These are phyloP conservation scores for Coniochaeta sp. DNA, from an alignment of 2,329 filamentous ascomycete species.

Conservation along the genomic window DNA sequence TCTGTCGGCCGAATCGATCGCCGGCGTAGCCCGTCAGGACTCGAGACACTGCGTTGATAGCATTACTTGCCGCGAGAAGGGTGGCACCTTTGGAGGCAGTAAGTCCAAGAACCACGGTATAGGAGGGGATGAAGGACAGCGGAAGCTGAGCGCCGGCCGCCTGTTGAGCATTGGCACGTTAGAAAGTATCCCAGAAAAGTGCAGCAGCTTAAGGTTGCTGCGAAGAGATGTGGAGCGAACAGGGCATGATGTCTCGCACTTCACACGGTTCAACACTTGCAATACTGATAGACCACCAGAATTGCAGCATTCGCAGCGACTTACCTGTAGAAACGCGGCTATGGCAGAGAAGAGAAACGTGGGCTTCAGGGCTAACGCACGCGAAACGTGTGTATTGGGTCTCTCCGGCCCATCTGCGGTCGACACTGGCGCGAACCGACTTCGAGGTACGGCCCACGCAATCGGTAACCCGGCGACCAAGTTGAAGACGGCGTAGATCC, in stretches of 20 bases:
- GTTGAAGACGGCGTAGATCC: conserved; percentile 29
- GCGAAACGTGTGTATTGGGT: conserved; percentile 29
- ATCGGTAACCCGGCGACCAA: conserved; percentile 29
- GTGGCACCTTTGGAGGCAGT: conserved; percentile 31
- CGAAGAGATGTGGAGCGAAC: background rate
- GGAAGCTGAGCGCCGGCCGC: conserved; percentile 38
- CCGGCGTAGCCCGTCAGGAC: conserved; percentile 35
- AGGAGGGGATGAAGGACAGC: conserved; percentile 40
- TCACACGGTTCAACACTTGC: too few species aligned
- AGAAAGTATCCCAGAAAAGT: background rate
- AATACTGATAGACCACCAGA: too few species aligned
- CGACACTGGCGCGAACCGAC: conserved; percentile 24
- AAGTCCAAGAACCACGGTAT: conserved; percentile 35
- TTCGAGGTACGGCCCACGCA: conserved; percentile 29
- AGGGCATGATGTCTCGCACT: background rate
- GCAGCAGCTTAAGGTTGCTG: background rate
- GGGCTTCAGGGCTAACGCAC: conserved; percentile 26
- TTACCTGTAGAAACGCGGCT: conserved; percentile 26
- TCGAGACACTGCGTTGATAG: conserved; percentile 36
- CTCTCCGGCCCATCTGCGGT: conserved; percentile 8
- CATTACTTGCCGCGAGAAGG: conserved; percentile 36
- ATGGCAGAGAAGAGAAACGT: conserved; percentile 32
- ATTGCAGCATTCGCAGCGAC: background rate
- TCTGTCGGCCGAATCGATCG: conserved; percentile 39
- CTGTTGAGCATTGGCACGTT: conserved; percentile 16